Percentiles rank a stretch among this genome's conserved stretches.
Conservation (phyloP, 208 protist genomes). For the Lotmaria passim region DNA sequence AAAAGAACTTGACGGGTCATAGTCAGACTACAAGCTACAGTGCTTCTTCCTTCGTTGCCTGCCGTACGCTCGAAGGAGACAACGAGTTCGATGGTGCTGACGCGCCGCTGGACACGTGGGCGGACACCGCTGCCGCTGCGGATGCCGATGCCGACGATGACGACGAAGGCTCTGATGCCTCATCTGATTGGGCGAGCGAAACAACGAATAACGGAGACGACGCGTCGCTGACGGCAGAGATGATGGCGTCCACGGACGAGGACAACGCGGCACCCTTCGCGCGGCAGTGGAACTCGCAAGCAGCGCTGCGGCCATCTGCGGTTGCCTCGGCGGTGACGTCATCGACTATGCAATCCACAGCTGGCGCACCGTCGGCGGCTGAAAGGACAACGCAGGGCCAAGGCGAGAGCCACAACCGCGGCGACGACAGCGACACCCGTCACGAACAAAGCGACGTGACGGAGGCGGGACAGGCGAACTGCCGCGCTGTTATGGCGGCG, state of each 20-base stretch:
- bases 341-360: too few relatives aligned
- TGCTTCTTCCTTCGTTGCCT: too few relatives aligned
- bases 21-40: too few relatives aligned
- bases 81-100: too few relatives aligned
- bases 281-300: slow-evolving; percentile 19
- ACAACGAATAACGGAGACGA: not conserved
- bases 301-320: not conserved
- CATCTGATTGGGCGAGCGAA: not conserved
- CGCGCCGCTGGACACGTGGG: too few relatives aligned
- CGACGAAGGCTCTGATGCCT: not conserved
- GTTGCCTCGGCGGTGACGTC: too few relatives aligned
- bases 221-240: not conserved
- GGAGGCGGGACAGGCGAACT: not conserved
- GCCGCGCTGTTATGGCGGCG: slow-evolving; percentile 10
- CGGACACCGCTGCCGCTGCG: too few relatives aligned
- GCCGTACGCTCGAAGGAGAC: too few relatives aligned
- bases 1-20: too few relatives aligned
- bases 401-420: too few relatives aligned
- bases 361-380: not conserved
- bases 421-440: too few relatives aligned
- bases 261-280: not conserved
- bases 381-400: not conserved
- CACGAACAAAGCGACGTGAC: not conserved
- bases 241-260: not conserved
- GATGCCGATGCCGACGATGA: too few relatives aligned